These are phyloP conservation scores for Penicillium vulpinum DNA, from an alignment of 2,329 filamentous ascomycete species.

Conservation along the genomic window DNA sequence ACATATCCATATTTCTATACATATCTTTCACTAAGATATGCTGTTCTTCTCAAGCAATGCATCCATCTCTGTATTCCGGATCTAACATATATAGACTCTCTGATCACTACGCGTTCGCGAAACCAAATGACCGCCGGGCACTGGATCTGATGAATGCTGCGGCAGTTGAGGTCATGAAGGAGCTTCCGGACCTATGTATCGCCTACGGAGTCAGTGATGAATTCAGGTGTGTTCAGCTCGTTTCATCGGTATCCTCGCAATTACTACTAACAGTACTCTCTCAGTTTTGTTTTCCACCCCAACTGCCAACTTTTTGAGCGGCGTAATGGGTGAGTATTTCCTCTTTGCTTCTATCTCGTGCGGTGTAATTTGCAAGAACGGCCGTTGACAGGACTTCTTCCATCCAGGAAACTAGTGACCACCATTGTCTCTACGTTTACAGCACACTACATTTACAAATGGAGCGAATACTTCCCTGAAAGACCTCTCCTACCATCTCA, in stretches of 20 bases:
- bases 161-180: slow-evolving; percentile 78
- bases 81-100: slow-evolving; percentile 62
- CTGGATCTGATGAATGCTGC: slow-evolving; percentile 93
- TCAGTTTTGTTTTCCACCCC: slow-evolving; percentile 85
- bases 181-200: slow-evolving; percentile 80
- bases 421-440: slow-evolving; percentile 93
- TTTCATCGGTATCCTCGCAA: background rate
- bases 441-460: slow-evolving; percentile 80
- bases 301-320: slow-evolving; percentile 80
- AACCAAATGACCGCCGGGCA: slow-evolving; percentile 87
- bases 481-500: slow-evolving; percentile 65
- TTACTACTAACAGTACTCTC: background rate
- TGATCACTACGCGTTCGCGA: slow-evolving; percentile 78
- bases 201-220: slow-evolving; percentile 96
- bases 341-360: background rate
- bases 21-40: background rate
- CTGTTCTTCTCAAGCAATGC: background rate
- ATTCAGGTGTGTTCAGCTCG: slow-evolving; percentile 55
- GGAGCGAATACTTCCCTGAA: slow-evolving; percentile 74
- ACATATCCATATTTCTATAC: background rate
- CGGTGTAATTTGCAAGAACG: background rate
- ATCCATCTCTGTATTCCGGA: background rate
- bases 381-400: background rate
- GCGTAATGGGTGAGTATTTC: slow-evolving; percentile 64
- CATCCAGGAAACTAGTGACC: slow-evolving; percentile 78